Evolutionary conservation across 306 rosid species (phyloP).

Genomic region (Lotus japonicus): DNA sequence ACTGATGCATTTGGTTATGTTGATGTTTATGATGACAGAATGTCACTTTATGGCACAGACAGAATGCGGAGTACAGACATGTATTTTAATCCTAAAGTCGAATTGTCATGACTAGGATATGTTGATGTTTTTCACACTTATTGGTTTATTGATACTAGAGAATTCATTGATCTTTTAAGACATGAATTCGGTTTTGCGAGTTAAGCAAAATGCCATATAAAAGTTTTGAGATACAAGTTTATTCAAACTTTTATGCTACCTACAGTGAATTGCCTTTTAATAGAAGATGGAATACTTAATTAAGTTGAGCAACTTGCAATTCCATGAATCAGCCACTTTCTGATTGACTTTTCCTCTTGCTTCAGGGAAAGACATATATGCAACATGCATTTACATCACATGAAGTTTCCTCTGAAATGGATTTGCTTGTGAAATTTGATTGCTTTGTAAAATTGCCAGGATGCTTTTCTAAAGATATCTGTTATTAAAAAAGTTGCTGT

Average conservation of each 20-base stretch:
- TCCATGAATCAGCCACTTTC: neutral
- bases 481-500: neutral
- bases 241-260: no score
- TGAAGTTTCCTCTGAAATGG: neutral
- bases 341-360: neutral
- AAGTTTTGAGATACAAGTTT: no score
- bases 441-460: constrained; percentile 3
- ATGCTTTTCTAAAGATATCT: neutral
- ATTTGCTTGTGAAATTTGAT: constrained; percentile 2
- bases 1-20: constrained; percentile 60
- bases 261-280: no score
- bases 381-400: neutral
- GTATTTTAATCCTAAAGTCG: constrained; percentile 39
- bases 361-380: neutral
- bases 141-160: constrained; percentile 10
- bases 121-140: neutral
- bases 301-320: neutral
- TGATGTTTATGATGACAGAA: constrained; percentile 58
- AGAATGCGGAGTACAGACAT: constrained; percentile 58
- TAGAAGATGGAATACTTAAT: no score
- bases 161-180: no score
- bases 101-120: constrained; percentile 15
- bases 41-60: constrained; percentile 59
- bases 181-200: no score
- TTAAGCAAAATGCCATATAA: no score